Evolutionary conservation across 2,329 filamentous ascomycete species (phyloP), one percentile per base, ranked within the genome.

Genomic region (Berkeleyomyces rouxiae): DNA sequence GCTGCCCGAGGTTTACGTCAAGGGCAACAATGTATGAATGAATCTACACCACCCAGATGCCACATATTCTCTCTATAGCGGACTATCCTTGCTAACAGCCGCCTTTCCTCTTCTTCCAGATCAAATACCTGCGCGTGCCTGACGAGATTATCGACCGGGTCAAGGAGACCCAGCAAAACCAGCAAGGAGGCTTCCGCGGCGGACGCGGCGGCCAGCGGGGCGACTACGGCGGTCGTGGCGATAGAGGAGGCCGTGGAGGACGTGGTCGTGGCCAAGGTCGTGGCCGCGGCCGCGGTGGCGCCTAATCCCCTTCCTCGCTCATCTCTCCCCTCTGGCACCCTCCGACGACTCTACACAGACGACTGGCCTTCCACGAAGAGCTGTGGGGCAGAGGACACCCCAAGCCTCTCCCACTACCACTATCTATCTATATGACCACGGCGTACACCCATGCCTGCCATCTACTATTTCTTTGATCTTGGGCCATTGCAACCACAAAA

Each of bases 141-240:
- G 92, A 99, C 75, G 92, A 97, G 74, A 95, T 99, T 66, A 88
- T 99, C 75, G 92, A 97, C 67, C 75, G 90, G 46, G 91, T 93
- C 33, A 95, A 90, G 78, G 92, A 97, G 68, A 88, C 93, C 71
- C 92, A 97, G 74, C 86, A 88, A 71, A 81, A 80, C 66, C 84
- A 89, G 69, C 77, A 76, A 64, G 74, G 78, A 60, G 77, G 76
- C 66, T 87, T 85, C 70, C 79, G 85, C 63, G 84, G 87, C 58
- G 84, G 86, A 47, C 79, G 84, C 46, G 79, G 82, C 66, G 79
- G 82, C 13, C 74, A 80, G 70, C 77, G 82, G 68, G 82, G 81
- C 62, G 82, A 84, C 44, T 78, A 85, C 67, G 77, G 78, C 53
- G 76, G 79, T 58, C 74, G 81, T 23, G 78, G 81, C 39, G 77